Evolutionary conservation across 176 grass and related monocot species (phyloP).

Genomic region (Triticum dicoccoides): DNA sequence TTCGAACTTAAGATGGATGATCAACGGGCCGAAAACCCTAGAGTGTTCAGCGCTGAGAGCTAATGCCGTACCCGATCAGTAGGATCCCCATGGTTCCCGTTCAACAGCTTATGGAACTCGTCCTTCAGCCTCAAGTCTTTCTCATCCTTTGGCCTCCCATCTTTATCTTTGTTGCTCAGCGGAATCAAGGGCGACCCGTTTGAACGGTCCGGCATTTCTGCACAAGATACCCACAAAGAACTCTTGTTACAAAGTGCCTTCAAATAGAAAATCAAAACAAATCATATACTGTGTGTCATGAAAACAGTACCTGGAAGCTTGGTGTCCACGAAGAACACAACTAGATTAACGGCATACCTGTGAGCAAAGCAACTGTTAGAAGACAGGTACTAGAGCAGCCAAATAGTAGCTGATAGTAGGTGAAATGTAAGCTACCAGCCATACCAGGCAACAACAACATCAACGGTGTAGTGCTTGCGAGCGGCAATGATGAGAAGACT

Average conservation of each 20-base stretch:
- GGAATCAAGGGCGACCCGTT: slow-evolving; percentile 58
- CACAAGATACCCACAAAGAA: neutral
- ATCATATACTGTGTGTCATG: neutral
- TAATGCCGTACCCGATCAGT: slow-evolving; percentile 64
- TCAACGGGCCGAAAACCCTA: neutral
- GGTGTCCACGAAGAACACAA: slow-evolving; percentile 87
- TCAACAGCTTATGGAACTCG: slow-evolving; percentile 75
- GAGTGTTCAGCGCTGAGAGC: neutral
- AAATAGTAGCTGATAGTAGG: neutral
- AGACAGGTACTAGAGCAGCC: neutral
- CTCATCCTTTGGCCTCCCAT: slow-evolving; percentile 63
- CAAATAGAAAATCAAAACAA: neutral
- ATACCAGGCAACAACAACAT: slow-evolving; percentile 95
- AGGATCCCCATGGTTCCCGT: slow-evolving; percentile 77
- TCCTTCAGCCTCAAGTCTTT: slow-evolving; percentile 68
- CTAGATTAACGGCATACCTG: slow-evolving; percentile 97
- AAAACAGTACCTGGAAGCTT: slow-evolving; percentile 74
- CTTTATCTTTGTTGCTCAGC: slow-evolving; percentile 68
- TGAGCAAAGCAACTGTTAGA: neutral
- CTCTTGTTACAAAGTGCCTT: neutral
- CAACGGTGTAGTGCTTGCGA: slow-evolving; percentile 94
- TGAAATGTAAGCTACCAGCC: neutral
- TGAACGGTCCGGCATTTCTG: slow-evolving; percentile 93
- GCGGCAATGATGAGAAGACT: slow-evolving; percentile 89
- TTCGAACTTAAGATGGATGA: neutral